Percentiles rank a stretch among this genome's conserved stretches.
Evolutionary conservation across 1,139 yeast species (phyloP).

Genomic region (Candida pseudoviswanathii): DNA sequence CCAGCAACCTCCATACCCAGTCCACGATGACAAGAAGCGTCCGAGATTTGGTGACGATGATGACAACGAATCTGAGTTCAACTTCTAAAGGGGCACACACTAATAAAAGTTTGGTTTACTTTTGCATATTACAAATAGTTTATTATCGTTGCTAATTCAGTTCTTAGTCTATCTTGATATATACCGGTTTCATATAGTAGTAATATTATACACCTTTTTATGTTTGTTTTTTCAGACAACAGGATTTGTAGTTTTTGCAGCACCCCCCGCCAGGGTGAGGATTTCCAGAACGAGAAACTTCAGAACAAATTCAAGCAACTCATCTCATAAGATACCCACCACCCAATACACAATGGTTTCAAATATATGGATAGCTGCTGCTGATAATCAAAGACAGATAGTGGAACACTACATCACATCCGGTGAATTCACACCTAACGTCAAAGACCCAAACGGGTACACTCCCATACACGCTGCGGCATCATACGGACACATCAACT

Average conservation of each 20-base stretch:
- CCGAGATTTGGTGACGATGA: constrained; percentile 14
- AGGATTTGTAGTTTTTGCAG: neutral
- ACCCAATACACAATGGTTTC: constrained; percentile 34
- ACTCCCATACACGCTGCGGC: constrained; percentile 98
- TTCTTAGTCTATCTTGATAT: neutral
- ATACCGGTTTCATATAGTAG: neutral
- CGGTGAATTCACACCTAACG: constrained; percentile 62
- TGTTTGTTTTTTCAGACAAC: neutral
- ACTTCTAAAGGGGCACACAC: constrained; percentile 14
- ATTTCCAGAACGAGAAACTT: neutral
- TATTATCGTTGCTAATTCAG: neutral
- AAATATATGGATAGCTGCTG: constrained; percentile 95
- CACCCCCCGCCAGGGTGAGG: neutral
- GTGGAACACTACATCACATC: constrained; percentile 59
- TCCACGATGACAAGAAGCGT: constrained; percentile 9
- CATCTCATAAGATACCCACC: neutral
- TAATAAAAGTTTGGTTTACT: neutral
- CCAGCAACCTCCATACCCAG: constrained; percentile 19
- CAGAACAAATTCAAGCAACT: neutral
- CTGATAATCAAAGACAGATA: constrained; percentile 68
- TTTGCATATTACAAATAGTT: neutral
- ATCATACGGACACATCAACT: constrained; percentile 79
- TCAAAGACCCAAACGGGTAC: constrained; percentile 89
- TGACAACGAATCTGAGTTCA: constrained; percentile 22
- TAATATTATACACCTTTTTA: neutral